Evolutionary conservation across 768 basidiomycete species (phyloP).

Genomic region (Lactifluus echinatus): DNA sequence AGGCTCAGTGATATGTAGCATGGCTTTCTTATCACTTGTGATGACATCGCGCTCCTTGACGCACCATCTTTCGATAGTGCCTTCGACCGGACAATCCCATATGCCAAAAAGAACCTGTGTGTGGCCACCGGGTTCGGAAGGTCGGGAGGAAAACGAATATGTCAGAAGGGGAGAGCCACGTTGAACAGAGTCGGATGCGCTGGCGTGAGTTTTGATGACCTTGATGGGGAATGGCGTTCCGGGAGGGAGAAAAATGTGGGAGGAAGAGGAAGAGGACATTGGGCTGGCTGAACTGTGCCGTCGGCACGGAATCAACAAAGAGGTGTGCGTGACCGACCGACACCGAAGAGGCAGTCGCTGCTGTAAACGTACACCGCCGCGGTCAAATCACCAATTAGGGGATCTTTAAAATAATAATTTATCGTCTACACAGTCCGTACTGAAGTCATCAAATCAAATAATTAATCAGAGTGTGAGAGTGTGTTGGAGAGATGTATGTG

Average conservation of each 20-base stretch:
- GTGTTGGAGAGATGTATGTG: neutral
- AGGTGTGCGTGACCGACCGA: constrained; percentile 1
- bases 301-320: constrained; percentile 3
- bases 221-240: constrained; percentile 84
- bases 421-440: neutral
- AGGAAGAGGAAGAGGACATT: constrained; percentile 29
- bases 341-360: neutral
- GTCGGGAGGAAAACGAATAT: constrained; percentile 66
- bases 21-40: constrained; percentile 44
- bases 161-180: constrained; percentile 76
- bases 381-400: neutral
- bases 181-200: constrained; percentile 36
- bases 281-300: neutral
- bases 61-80: constrained; percentile 64
- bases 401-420: neutral
- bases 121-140: constrained; percentile 36
- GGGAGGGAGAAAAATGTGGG: constrained; percentile 61
- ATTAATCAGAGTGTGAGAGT: neutral
- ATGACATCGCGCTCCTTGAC: constrained; percentile 58
- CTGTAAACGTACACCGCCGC: constrained; percentile 4
- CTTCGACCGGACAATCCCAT: constrained; percentile 87
- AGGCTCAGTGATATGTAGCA: constrained; percentile 71
- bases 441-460: neutral
- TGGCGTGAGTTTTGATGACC: constrained; percentile 58
- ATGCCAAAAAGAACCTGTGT: constrained; percentile 74